A percentile compares a stretch with the other conserved stretches of the same genome.
Conservation (phyloP, 768 basidiomycete genomes). For the Pleurotus citrinopileatus region DNA sequence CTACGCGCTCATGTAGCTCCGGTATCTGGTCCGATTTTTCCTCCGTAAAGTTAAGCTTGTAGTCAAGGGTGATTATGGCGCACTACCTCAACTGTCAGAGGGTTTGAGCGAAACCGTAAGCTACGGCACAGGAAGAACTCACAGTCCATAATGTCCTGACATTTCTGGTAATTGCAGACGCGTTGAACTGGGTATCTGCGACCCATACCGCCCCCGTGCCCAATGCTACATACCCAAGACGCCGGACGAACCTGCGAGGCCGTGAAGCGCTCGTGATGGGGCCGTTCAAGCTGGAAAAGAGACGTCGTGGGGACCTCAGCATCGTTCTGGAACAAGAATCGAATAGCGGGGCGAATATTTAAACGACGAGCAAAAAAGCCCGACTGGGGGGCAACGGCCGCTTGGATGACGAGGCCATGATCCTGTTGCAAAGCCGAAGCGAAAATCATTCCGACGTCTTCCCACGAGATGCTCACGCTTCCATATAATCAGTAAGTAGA, state of each 20-base stretch:
- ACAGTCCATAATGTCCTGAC: slow-evolving; percentile 53
- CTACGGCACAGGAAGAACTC: slow-evolving; percentile 15
- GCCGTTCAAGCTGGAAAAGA: neutral
- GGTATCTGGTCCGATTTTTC: slow-evolving; percentile 72
- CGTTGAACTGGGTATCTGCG: slow-evolving; percentile 53
- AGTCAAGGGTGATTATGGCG: slow-evolving; percentile 69
- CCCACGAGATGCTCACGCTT: too few species aligned
- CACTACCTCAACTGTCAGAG: slow-evolving; percentile 40
- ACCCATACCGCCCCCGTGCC: slow-evolving; percentile 40
- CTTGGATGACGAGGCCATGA: too few species aligned
- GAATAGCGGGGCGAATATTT: too few species aligned
- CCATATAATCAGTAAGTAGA: too few species aligned
- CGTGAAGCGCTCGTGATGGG: neutral
- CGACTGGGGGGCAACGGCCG: too few species aligned
- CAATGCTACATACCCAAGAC: slow-evolving; percentile 33
- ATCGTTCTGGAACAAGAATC: neutral
- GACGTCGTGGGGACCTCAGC: neutral
- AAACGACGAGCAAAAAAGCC: too few species aligned
- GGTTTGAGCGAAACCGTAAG: neutral
- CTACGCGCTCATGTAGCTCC: slow-evolving; percentile 81
- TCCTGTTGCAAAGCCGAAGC: too few species aligned
- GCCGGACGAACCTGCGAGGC: slow-evolving; percentile 20
- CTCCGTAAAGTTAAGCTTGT: slow-evolving; percentile 85
- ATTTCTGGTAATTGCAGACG: slow-evolving; percentile 53
- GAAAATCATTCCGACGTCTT: too few species aligned